Base-by-base conservation (phyloP, 441 rosid genomes). In the Populus trichocarpa region DNA sequence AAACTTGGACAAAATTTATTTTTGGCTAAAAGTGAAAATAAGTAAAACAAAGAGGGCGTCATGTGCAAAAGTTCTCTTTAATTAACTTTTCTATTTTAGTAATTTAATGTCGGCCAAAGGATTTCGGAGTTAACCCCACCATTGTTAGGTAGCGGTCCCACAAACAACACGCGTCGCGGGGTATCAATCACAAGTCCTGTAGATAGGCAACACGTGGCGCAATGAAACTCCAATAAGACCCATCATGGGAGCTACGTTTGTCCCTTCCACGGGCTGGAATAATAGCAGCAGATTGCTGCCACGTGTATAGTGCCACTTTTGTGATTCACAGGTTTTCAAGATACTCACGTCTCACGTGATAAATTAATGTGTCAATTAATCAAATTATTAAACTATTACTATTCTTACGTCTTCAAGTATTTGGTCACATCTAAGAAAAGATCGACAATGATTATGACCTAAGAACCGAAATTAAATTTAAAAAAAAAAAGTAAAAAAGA, bases 301-400 rank as follows among this genome's bases (percentile, higher is more conserved):
- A 87, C 91, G 87, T 88, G 86, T 83, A 16, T 26, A 72, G 57
- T 32, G 0, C 0, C 25, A 1, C 11, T 3, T 22, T 10, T 30
- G 33, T 28, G 8, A 25, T 20, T 73, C 69, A 5, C 18, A 64
- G 35, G 83, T 84, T 53, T 77, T 22, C 74, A 28, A 80, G 77
- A 70, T 67, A 82, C 81, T 75, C 80, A 84, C 91, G 89, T 84
- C 83, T 89, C 88, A 78, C 80, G 80, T 79, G 80, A 70, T 80
- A 81, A 46, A 74, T 64, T 57, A 59, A 10, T 53, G 25, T 46
- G 69, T 22, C 28, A 8, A 80, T 42, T 76, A 46, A 50, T 46
- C 35, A 13, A 33, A 2, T 23, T 18, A 68, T 33, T 7, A 22
- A 40, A 2, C 32, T 8, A 6, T 14, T 30, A 9, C 2, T 28